A percentile compares a stretch with the other conserved stretches of the same genome.
These are phyloP conservation scores for Silene conica DNA, from an alignment of 148 eudicot species.

Conservation along the genomic window DNA sequence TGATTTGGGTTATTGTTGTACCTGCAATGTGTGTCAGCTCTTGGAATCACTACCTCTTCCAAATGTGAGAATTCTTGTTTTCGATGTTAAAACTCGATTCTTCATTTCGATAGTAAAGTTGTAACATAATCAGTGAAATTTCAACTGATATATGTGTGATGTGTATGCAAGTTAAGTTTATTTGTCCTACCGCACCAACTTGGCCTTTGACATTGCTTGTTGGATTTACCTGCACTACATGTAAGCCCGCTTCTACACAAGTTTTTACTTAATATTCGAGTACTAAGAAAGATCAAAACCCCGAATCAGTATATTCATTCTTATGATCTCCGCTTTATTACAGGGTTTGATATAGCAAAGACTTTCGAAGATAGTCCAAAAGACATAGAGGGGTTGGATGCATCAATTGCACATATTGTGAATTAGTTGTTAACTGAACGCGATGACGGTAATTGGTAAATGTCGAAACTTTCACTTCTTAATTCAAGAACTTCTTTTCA, in stretches of 20 bases:
- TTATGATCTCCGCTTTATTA: too few relatives aligned
- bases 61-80: conserved; percentile 84
- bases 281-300: too few relatives aligned
- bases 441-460: conserved; percentile 74
- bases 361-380: conserved; percentile 75
- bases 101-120: background rate
- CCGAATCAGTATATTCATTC: too few relatives aligned
- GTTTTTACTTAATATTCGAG: too few relatives aligned
- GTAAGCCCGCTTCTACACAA: conserved; percentile 45
- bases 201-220: conserved; percentile 82
- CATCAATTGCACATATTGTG: conserved; percentile 81
- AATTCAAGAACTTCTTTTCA: too few relatives aligned
- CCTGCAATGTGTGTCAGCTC: conserved; percentile 74
- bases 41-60: conserved; percentile 87
- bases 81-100: too few relatives aligned
- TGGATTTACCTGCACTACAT: conserved; percentile 92
- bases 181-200: conserved; percentile 98
- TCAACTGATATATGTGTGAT: too few relatives aligned
- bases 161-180: conserved; percentile 91
- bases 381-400: conserved; percentile 91
- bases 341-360: conserved; percentile 79
- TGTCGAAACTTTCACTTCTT: conserved; percentile 3
- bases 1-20: too few relatives aligned
- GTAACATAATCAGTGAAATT: background rate
- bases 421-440: conserved; percentile 91